Evolutionary conservation across 2,329 filamentous ascomycete genomes (phyloP), one percentile per base, ranked within the genome.

Genomic region (Microcera coccophila): DNA sequence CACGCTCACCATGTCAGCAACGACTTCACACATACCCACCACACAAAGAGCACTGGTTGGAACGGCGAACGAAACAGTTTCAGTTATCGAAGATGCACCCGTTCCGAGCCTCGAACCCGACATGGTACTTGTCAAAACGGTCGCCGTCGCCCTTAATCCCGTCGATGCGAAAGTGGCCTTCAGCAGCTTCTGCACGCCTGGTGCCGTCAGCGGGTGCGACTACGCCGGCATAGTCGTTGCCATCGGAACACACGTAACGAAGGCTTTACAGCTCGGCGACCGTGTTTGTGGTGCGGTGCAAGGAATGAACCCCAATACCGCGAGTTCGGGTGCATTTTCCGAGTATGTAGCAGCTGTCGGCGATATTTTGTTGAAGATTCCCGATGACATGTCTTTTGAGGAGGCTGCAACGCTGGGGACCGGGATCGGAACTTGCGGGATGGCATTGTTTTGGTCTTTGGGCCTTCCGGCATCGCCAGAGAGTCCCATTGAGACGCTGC

Each of bases 211-310:
- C 15, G 29, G 29, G 7, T 32, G 29, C 29, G 29, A 32, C 52
- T 76, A 70, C 41, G 67, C 68, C 24, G 74, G 74, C 32, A 53
- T 70, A 15, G 68, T 77, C 2, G 65, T 72, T 38, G 64, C 71
- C 42, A 63, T 76, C 29, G 74, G 73, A 10, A 43, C 58, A 3
- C 63, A 62, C 17, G 67, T 75, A 19, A 69, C 61, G 20, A 68
- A 69, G 48, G 9, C 21, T 15, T 69, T 75, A 45, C 66, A 69
- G 56, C 67, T 65, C 44, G 74, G 75, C 2, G 74, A 78, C 47
- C 67, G 72, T 28, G 61, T 75, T 28, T 54, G 62, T 17, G 74
- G 73, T 4, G 54, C 64, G 3, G 56, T 53, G 3, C 66, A 72
- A 41, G 71, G 70, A 41, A 44, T 45, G 55, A 58, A 39, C 53